Conservation (phyloP, 108 stramenopile species). For the Nannochloropsis gaditana region DNA sequence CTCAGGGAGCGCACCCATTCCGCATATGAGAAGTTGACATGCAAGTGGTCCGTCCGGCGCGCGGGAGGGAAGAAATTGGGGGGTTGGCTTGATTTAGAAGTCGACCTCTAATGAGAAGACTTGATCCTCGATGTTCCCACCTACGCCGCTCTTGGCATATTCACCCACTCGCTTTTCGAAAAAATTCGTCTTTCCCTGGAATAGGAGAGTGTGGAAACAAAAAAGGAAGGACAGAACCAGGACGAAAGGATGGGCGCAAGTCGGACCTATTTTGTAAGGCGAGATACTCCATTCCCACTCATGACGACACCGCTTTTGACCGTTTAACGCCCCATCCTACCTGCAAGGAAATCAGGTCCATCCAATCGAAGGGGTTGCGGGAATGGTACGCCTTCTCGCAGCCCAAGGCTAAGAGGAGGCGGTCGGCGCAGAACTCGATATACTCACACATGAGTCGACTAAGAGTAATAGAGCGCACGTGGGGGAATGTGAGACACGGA, state of each 20-base stretch:
- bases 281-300: too few relatives aligned
- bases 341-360: constrained; percentile 97
- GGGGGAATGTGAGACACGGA: not conserved
- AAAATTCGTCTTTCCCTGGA: constrained; percentile 93
- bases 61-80: too few relatives aligned
- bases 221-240: not conserved
- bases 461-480: not conserved
- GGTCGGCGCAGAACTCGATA: constrained; percentile 99
- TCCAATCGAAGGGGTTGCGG: constrained; percentile 96
- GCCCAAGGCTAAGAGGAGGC: constrained; percentile 78
- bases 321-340: constrained; percentile 51
- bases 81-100: constrained; percentile 56
- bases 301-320: too few relatives aligned
- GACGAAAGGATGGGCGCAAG: too few relatives aligned
- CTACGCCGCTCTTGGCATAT: constrained; percentile 94
- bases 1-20: too few relatives aligned
- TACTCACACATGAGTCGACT: constrained; percentile 87
- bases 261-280: too few relatives aligned
- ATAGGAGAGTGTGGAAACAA: constrained; percentile 33
- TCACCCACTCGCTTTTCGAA: constrained; percentile 97
- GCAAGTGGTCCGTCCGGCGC: too few relatives aligned
- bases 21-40: too few relatives aligned
- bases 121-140: constrained; percentile 70
- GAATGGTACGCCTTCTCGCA: constrained; percentile 72
- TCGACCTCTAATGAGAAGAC: constrained; percentile 78